These are phyloP conservation scores for Ustilago vetiveriae DNA, from an alignment of 1,284 basidiomycete genomes.

Conservation along the genomic window DNA sequence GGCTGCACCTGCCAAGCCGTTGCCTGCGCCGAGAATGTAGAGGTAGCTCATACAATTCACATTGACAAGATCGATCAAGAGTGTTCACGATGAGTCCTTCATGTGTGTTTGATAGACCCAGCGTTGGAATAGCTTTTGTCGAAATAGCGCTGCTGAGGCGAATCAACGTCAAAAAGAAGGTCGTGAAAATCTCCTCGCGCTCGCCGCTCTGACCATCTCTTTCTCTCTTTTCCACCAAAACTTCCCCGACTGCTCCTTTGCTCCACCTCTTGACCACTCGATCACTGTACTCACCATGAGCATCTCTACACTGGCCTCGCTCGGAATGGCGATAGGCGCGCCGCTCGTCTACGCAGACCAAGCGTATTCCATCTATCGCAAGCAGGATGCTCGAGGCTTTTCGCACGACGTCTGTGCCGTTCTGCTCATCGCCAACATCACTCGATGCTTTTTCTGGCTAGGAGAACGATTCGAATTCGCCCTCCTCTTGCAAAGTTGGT, in stretches of 20 bases:
- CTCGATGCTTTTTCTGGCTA: conserved; percentile 76
- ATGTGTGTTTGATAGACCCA: too few relatives aligned
- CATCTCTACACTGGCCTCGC: conserved; percentile 32
- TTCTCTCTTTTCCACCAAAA: neutral
- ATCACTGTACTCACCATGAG: too few relatives aligned
- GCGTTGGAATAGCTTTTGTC: too few relatives aligned
- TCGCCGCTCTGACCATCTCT: neutral
- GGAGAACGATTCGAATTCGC: conserved; percentile 79
- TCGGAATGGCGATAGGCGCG: conserved; percentile 55
- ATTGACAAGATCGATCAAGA: too few relatives aligned
- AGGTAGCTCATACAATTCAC: neutral
- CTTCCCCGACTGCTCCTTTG: too few relatives aligned
- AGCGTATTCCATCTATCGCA: conserved; percentile 56
- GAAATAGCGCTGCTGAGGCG: too few relatives aligned
- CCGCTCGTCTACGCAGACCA: conserved; percentile 62
- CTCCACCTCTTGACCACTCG: too few relatives aligned
- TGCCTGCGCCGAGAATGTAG: conserved; percentile 19
- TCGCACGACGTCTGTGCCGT: conserved; percentile 69
- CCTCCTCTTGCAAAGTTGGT: conserved; percentile 67
- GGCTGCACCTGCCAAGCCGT: conserved; percentile 14
- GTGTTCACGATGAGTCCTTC: too few relatives aligned
- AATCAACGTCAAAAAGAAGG: too few relatives aligned
- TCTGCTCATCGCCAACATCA: conserved; percentile 59
- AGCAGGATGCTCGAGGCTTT: conserved; percentile 79
- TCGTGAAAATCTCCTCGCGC: too few relatives aligned